Percentiles rank a stretch among this genome's conserved stretches.
Evolutionary conservation across 352 stramenopile species (phyloP).

Genomic region (Aphanomyces euteiches): DNA sequence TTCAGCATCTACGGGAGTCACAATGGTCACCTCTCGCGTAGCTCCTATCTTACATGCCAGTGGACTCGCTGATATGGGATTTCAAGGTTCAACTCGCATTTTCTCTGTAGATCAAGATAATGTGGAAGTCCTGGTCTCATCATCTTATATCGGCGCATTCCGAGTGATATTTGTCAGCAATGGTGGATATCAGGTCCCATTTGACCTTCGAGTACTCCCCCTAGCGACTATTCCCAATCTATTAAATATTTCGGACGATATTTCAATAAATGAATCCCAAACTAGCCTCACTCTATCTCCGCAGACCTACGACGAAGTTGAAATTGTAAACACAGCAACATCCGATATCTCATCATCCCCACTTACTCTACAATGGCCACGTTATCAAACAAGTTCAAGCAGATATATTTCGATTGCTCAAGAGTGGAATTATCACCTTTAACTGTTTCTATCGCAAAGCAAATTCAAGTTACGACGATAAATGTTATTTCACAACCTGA

Average conservation of each 20-base stretch:
- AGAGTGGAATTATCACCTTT: background rate
- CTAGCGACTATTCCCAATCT: background rate
- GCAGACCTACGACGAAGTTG: background rate
- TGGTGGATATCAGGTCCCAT: background rate
- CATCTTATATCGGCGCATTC: background rate
- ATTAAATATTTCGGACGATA: background rate
- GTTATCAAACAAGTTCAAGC: background rate
- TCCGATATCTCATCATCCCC: background rate
- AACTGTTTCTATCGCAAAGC: background rate
- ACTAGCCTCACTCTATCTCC: background rate
- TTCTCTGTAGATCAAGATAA: background rate
- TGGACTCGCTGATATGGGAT: background rate
- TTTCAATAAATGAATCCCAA: background rate
- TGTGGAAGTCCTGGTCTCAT: background rate
- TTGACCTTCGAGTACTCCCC: slow-evolving; percentile 12
- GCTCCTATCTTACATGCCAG: too few relatives aligned
- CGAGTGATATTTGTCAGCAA: background rate
- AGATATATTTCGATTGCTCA: background rate
- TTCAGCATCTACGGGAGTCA: background rate
- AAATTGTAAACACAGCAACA: background rate
- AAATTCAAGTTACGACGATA: background rate
- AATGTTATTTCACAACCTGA: too few relatives aligned
- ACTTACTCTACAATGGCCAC: slow-evolving; percentile 11
- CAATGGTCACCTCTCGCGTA: background rate
- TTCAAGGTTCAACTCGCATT: background rate